Base-by-base conservation (phyloP, 2,329 filamentous ascomycete genomes). In the Botryotinia convoluta region DNA sequence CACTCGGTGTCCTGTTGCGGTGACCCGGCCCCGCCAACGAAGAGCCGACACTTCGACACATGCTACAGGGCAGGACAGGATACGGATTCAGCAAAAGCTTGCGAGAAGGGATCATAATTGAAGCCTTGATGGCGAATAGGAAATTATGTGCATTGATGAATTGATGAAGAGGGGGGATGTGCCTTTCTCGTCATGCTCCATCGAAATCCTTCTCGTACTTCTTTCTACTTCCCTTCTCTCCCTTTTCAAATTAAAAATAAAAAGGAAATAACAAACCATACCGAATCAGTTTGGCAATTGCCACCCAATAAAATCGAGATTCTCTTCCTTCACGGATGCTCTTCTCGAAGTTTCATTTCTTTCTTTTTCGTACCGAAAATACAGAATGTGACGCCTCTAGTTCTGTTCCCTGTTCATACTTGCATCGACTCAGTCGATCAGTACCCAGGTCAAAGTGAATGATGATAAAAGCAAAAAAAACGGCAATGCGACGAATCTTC, bases 341-440 rank as follows among this genome's bases (percentile, higher is more conserved):
- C 22, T 37, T 70, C 68, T 70, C 42, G 37, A 70, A 44, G 39
- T 45, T 62, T 70, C 42, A 70, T n/a, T 35, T 29, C 42, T 60
- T 62, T 45, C 42, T 70, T 70, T 70, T 62, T 70, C 68, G n/a
- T 70, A 61, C 29, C 29, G n/a, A 69, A 60, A 37, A 35, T 60
- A 16, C 51, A 35, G 16, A 69, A 61, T 45, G 35, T 45, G n/a
- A 69, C 39, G 20, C 67, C 45, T 35, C 64, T 54, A 68, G 32
- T 14, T 35, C 26, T 39, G 32, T 68, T 42, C 54, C 68, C 54
- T 70, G 48, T 32, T 44, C 48, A 51, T 51, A 57, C 39, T 69
- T 57, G 65, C 37, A 69, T 68, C 65, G 26, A 18, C 54, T 20
- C 45, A 9, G 20, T 48, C 32, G 62, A 65, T 65, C 42, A 64